Conservation (phyloP, 148 eudicot species). For the Chenopodium quinoa region DNA sequence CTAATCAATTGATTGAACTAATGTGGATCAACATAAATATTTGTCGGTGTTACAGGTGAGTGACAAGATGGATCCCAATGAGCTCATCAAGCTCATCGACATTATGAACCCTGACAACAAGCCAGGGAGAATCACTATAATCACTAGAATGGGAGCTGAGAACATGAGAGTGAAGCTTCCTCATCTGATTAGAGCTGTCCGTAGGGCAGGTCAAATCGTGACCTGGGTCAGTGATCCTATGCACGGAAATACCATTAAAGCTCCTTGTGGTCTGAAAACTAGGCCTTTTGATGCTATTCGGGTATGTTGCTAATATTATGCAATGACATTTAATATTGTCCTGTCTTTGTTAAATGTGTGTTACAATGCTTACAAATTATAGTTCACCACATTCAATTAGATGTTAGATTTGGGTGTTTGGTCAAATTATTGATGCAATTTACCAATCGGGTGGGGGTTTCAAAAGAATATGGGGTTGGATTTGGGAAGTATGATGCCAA, state of each 20-base stretch:
- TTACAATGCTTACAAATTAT: background rate
- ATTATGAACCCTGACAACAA: constrained; percentile 85
- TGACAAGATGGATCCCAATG: constrained; percentile 88
- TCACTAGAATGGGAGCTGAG: constrained; percentile 95
- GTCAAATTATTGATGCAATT: background rate
- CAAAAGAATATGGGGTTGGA: background rate
- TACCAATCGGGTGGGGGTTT: background rate
- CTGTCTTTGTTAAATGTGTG: background rate
- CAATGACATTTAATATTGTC: constrained; percentile 4
- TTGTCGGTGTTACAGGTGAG: constrained; percentile 55
- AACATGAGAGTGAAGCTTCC: constrained; percentile 99
- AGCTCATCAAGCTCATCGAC: constrained; percentile 78
- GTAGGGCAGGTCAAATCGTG: constrained; percentile 84
- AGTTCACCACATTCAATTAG: background rate
- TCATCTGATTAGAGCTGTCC: constrained; percentile 87
- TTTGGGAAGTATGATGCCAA: background rate
- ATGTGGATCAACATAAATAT: constrained; percentile 1
- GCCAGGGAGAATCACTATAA: constrained; percentile 85
- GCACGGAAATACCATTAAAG: constrained; percentile 94
- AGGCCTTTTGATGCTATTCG: constrained; percentile 90
- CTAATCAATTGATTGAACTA: background rate
- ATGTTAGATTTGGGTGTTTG: background rate
- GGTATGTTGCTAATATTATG: constrained; percentile 40
- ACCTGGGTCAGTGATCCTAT: constrained; percentile 97
- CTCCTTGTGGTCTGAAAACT: constrained; percentile 93